These are phyloP conservation scores for Oxyria digyna DNA, from an alignment of 148 eudicot species.

Conservation along the genomic window DNA sequence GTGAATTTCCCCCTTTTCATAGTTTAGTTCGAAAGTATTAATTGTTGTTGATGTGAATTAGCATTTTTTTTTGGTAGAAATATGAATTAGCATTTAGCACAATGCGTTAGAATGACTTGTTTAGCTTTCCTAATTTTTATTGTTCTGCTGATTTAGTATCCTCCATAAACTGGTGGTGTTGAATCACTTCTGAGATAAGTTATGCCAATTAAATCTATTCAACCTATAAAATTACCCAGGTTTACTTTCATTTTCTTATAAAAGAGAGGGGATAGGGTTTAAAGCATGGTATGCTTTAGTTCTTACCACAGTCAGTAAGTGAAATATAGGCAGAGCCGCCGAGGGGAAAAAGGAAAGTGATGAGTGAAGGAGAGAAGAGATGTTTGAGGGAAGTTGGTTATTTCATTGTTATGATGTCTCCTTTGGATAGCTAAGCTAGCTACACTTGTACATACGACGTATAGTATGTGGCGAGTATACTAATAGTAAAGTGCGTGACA, in stretches of 20 bases:
- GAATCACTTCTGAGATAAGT: background rate
- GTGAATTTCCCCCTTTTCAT: conserved; percentile 17
- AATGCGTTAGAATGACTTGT: background rate
- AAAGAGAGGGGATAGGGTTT: background rate
- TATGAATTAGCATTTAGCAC: no score
- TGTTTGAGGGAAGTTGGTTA: background rate
- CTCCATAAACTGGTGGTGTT: background rate
- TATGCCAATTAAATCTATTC: background rate
- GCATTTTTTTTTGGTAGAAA: no score
- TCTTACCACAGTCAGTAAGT: background rate
- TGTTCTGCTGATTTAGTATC: background rate
- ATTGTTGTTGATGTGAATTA: background rate
- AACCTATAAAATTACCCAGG: background rate
- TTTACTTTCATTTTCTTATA: background rate
- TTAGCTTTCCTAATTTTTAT: background rate
- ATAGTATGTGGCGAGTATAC: background rate
- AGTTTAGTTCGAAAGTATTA: background rate
- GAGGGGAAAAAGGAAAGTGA: background rate
- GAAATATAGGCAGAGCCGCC: background rate
- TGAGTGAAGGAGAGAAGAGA: background rate
- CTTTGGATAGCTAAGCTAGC: background rate
- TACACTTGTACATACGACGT: background rate
- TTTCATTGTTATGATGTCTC: background rate
- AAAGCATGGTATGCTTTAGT: background rate
- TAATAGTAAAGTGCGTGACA: background rate